A percentile compares a stretch with the other conserved stretches of the same genome.
These are phyloP conservation scores for Auricularia sp. DNA, from an alignment of 768 basidiomycete species.

Conservation along the genomic window DNA sequence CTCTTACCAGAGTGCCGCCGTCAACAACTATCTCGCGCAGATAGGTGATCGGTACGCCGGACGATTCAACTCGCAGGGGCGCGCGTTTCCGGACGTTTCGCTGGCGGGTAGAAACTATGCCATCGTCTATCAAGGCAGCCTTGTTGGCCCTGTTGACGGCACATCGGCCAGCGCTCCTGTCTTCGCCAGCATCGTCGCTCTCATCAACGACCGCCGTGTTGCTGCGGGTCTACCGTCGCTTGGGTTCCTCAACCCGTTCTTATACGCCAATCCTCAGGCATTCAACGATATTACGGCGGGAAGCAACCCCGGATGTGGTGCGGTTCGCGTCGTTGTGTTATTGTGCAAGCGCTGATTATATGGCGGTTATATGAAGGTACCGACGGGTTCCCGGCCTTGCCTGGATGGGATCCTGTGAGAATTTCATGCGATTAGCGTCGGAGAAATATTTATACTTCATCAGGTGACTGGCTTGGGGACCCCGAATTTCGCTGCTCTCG, in stretches of 20 bases:
- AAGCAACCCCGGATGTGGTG: neutral
- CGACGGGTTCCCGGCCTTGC: too few relatives aligned
- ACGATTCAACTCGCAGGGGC: neutral
- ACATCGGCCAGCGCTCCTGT: constrained; percentile 8
- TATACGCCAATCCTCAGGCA: constrained; percentile 1
- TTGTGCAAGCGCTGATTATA: too few relatives aligned
- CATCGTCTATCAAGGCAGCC: neutral
- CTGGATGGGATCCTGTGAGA: too few relatives aligned
- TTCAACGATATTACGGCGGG: constrained; percentile 9
- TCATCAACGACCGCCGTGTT: constrained; percentile 11
- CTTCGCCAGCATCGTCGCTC: constrained; percentile 3
- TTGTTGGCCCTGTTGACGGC: neutral
- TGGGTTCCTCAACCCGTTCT: constrained; percentile 8
- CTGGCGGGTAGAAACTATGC: constrained; percentile 10
- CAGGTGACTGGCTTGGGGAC: constrained; percentile 13
- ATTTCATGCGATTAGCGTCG: too few relatives aligned
- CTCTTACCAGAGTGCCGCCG: constrained; percentile 30
- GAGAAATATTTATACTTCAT: neutral
- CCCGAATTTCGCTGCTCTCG: constrained; percentile 9
- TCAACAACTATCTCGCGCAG: constrained; percentile 25
- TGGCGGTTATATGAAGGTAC: too few relatives aligned
- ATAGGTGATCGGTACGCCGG: constrained; percentile 16
- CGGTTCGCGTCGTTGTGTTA: too few relatives aligned
- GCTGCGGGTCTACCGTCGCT: constrained; percentile 5
- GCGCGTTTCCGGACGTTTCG: constrained; percentile 12